These are phyloP conservation scores for Aspergillus sergii DNA, from an alignment of 2,329 filamentous ascomycete genomes.

Conservation along the genomic window DNA sequence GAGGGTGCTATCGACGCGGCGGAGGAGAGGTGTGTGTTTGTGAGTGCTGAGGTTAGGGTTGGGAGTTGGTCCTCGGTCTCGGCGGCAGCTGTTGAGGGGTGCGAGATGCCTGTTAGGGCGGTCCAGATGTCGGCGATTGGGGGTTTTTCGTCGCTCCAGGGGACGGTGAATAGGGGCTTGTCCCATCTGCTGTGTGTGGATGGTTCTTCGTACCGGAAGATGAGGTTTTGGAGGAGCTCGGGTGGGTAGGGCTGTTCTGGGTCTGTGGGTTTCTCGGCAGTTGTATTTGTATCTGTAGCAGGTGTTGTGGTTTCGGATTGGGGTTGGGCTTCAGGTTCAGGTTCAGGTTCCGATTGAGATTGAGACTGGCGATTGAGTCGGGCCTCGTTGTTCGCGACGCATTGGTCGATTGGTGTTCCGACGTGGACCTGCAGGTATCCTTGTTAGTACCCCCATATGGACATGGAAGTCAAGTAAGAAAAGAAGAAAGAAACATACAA, in stretches of 20 bases:
- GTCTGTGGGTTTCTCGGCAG: constrained; percentile 10
- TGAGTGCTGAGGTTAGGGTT: constrained; percentile 20
- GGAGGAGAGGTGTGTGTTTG: constrained; percentile 25
- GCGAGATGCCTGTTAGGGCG: constrained; percentile 48
- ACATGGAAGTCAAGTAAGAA: not conserved
- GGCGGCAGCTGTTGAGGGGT: constrained; percentile 25
- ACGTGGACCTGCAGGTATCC: constrained; percentile 53
- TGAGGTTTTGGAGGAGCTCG: constrained; percentile 64
- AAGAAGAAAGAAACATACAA: constrained; percentile 47
- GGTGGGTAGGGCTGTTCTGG: constrained; percentile 51
- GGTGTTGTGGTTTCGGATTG: too few species aligned
- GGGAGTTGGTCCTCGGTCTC: constrained; percentile 3
- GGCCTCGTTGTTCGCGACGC: constrained; percentile 56
- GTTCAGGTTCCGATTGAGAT: not conserved
- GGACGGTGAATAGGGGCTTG: constrained; percentile 65
- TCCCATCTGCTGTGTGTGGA: constrained; percentile 68
- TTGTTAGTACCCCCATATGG: not conserved
- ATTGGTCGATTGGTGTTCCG: constrained; percentile 59
- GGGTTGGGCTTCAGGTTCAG: not conserved
- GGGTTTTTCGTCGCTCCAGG: constrained; percentile 57
- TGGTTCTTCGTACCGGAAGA: constrained; percentile 70
- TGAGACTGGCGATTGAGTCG: constrained; percentile 28
- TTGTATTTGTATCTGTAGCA: not conserved
- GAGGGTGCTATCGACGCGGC: constrained; percentile 30
- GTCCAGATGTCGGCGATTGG: constrained; percentile 64